phyloP scores from a whole-genome alignment of 2,329 filamentous ascomycete genomes.

The Venturia effusa region DNA sequence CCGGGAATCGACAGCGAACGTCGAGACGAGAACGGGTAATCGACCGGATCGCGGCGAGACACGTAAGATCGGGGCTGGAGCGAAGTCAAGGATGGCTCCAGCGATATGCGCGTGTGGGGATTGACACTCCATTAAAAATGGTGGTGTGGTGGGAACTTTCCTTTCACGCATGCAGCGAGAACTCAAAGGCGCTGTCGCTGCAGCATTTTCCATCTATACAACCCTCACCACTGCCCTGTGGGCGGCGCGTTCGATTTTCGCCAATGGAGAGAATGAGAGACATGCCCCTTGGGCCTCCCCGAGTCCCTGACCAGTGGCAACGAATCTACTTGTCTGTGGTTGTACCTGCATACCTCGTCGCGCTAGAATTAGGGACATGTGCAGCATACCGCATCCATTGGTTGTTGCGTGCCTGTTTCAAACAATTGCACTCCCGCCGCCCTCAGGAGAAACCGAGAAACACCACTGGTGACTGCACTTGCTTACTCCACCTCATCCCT shows the following conservation, averaged over 20 bases:
- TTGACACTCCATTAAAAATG: background rate
- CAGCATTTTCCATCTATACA: background rate
- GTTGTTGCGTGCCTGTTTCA: background rate
- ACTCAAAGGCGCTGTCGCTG: background rate
- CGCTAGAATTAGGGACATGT: background rate
- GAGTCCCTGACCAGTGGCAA: background rate
- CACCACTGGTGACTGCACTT: background rate
- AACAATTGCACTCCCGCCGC: background rate
- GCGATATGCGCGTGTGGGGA: background rate
- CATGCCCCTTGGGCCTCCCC: background rate
- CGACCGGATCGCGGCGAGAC: background rate
- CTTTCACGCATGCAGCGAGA: background rate
- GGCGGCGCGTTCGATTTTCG: background rate
- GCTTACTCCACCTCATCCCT: background rate
- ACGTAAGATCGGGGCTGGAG: background rate
- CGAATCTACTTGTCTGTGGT: background rate
- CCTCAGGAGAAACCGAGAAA: background rate
- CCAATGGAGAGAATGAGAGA: constrained; percentile 2
- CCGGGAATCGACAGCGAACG: background rate
- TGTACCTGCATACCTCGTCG: background rate
- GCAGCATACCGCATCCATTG: background rate
- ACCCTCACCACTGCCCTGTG: background rate
- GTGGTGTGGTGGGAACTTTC: background rate
- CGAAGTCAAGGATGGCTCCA: background rate
- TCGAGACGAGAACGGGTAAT: background rate